Conservation (phyloP, 2,329 filamentous ascomycete genomes). For the Pezizomycotina sp. region DNA sequence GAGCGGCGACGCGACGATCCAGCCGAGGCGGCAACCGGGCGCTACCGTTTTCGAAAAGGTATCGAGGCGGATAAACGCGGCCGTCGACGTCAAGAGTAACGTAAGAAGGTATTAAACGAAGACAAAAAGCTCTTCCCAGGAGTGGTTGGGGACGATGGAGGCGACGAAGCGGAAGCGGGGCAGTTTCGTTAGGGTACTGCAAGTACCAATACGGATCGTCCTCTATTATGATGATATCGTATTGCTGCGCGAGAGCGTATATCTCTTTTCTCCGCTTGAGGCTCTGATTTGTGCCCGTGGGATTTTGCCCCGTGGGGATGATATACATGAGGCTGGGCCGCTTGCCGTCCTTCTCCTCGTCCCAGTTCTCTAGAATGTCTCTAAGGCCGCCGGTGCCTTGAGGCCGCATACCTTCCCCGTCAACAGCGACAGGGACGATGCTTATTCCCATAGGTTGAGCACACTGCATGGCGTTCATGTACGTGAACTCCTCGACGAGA, state of each 20-base stretch:
- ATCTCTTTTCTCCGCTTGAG: constrained; percentile 58
- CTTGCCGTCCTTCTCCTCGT: constrained; percentile 47
- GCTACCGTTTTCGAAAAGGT: constrained; percentile 90
- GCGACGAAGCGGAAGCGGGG: constrained; percentile 30
- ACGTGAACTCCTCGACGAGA: constrained; percentile 64
- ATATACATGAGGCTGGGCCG: constrained; percentile 77
- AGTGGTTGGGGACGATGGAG: constrained; percentile 23
- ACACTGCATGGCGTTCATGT: constrained; percentile 58
- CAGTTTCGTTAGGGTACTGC: constrained; percentile 43
- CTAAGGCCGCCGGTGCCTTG: constrained; percentile 55
- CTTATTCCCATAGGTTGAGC: constrained; percentile 53
- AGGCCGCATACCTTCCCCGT: constrained; percentile 63
- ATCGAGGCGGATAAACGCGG: constrained; percentile 72
- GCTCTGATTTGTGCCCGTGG: constrained; percentile 60
- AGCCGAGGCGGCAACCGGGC: constrained; percentile 75
- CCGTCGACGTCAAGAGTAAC: constrained; percentile 68
- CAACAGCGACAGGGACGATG: constrained; percentile 56
- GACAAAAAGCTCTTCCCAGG: constrained; percentile 21
- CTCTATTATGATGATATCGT: constrained; percentile 80
- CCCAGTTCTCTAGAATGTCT: constrained; percentile 71
- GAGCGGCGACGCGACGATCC: constrained; percentile 70
- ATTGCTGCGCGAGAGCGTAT: constrained; percentile 64
- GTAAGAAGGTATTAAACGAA: constrained; percentile 57
- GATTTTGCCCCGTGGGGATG: constrained; percentile 84
- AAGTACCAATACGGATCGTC: constrained; percentile 95